Evolutionary conservation across 352 stramenopile species (phyloP), one percentile per base, ranked within the genome.

Genomic region (Phytophthora boehmeriae): DNA sequence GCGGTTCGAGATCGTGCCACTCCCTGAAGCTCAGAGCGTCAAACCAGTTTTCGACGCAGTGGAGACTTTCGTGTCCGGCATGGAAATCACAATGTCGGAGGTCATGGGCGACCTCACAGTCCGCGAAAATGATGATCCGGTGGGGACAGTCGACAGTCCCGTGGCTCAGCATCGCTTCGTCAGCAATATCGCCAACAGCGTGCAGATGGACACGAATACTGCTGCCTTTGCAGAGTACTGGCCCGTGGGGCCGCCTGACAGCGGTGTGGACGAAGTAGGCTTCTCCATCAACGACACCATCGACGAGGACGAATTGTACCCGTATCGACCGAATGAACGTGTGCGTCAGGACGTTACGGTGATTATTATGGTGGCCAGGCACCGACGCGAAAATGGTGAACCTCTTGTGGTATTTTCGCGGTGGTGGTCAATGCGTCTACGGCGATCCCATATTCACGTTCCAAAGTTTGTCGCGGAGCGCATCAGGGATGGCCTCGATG

Each of bases 231-330:
- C 63, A 11, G 52, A 73, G 17, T 76, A 70, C 44, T 57, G 54
- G 14, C 43, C 62, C 2, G 35, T 39, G 11, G 54, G 42, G 2
- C 41, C 42, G 10, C 43, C 43, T 9, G 38, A 44, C 38, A 44
- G 38, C 8, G 45, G 57, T 9, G 51, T 54, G 23, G 53, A 65
- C 8, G 64, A 75, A n/a, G 45, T 68, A 30, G 78, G 59, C 3
- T 55, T 86, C 23, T 50, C 81, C 5, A 54, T 70, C 9, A 55
- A 70, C 5, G 68, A 84, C 45, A 64, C 43, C 2, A 77, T 88
- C 14, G 76, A 86, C 32, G 54, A 72, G 6, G 76, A 88, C 59
- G 73, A 76, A 19, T 36, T 88, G 42, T 73, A 86, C 32, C 78
- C 76, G 35, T 88, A 88, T 51, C 45, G 22, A 4, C 66, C 66